These are phyloP conservation scores for Leptomonas seymouri DNA, from an alignment of 208 protist genomes.

Conservation along the genomic window DNA sequence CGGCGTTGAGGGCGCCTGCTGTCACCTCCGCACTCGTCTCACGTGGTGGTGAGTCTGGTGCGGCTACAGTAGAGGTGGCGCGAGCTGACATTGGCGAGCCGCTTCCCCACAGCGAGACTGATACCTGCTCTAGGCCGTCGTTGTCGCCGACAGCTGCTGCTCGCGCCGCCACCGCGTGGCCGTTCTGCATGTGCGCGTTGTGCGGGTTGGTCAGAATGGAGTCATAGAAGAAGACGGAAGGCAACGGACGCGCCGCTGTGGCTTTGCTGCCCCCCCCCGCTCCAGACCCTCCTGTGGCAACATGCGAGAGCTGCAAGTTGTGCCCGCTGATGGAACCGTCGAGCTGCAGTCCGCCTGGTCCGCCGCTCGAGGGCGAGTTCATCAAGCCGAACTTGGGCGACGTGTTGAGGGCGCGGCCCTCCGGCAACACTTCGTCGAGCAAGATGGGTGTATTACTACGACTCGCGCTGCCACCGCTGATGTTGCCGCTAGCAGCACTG, in stretches of 20 bases:
- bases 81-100: constrained; percentile 7
- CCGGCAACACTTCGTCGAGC: constrained; percentile 27
- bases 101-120: constrained; percentile 1
- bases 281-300: not conserved
- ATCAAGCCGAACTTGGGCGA: constrained; percentile 12
- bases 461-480: not conserved
- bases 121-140: constrained; percentile 1
- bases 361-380: constrained; percentile 11
- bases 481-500: not conserved
- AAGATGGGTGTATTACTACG: constrained; percentile 8
- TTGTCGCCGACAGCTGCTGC: not conserved
- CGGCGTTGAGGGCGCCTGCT: not conserved
- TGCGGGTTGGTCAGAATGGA: constrained; percentile 30
- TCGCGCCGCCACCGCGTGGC: not conserved
- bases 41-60: no score
- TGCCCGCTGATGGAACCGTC: constrained; percentile 6
- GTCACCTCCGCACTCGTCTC: no score
- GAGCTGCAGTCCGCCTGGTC: constrained; percentile 7
- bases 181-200: constrained; percentile 1
- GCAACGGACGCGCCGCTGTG: constrained; percentile 24
- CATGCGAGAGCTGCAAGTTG: constrained; percentile 5
- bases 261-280: not conserved
- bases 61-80: constrained; percentile 8
- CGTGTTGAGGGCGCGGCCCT: constrained; percentile 13
- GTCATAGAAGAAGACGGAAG: constrained; percentile 54